Evolutionary conservation across 2,329 filamentous ascomycete genomes (phyloP).

Genomic region (Fusarium liriodendri): DNA sequence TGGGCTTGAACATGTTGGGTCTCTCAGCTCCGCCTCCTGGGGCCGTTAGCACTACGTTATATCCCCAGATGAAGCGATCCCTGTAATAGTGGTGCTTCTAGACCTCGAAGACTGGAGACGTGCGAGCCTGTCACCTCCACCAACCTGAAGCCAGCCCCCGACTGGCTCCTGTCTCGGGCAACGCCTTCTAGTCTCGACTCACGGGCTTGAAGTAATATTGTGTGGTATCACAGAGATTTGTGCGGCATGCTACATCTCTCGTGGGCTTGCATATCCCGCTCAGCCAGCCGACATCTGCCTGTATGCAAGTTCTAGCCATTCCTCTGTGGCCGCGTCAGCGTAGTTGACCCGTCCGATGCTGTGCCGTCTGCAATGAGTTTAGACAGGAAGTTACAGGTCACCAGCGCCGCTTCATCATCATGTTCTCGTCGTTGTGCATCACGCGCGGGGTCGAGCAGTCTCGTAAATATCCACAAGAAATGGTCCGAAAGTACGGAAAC

Average conservation of each 20-base stretch:
- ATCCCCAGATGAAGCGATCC: not conserved
- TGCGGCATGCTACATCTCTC: not conserved
- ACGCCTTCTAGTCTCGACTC: not conserved
- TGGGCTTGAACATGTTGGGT: not conserved
- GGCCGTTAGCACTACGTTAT: not conserved
- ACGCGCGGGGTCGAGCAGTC: constrained; percentile 18
- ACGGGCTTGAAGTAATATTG: constrained; percentile 7
- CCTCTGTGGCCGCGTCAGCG: constrained; percentile 32
- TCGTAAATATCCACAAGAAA: constrained; percentile 3
- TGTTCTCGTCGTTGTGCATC: constrained; percentile 35
- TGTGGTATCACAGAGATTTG: constrained; percentile 21
- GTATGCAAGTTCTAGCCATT: constrained; percentile 11
- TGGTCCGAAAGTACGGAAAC: not conserved
- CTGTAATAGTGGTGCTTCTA: constrained; percentile 2
- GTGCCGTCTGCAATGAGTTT: constrained; percentile 12
- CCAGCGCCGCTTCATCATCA: constrained; percentile 23
- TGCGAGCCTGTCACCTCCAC: not conserved
- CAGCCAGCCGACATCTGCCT: not conserved
- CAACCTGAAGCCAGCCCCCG: constrained; percentile 2
- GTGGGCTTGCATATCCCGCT: not conserved
- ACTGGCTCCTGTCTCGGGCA: not conserved
- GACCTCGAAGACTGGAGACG: not conserved
- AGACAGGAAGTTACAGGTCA: constrained; percentile 13
- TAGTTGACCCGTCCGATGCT: constrained; percentile 6
- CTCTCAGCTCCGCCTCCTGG: not conserved